Percentiles rank a stretch among this genome's conserved stretches.
Evolutionary conservation across 2,329 filamentous ascomycete species (phyloP).

Genomic region (Penicillium sp.): DNA sequence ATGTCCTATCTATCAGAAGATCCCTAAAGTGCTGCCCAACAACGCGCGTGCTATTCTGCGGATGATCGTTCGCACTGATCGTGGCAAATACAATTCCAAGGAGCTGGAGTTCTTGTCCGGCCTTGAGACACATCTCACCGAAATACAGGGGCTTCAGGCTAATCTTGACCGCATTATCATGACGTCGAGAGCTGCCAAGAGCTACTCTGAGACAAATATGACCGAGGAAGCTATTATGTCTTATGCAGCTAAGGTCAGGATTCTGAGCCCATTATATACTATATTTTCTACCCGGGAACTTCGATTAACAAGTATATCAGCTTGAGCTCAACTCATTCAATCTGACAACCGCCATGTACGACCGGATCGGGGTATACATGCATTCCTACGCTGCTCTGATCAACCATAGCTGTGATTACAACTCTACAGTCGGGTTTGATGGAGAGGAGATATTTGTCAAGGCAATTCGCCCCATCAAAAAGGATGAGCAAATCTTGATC

Average conservation of each 20-base stretch:
- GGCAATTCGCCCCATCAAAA: conserved; percentile 56
- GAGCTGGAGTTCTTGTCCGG: conserved; percentile 49
- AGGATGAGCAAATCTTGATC: conserved; percentile 63
- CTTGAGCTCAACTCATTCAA: conserved; percentile 64
- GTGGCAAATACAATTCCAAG: conserved; percentile 40
- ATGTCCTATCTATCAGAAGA: conserved; percentile 57
- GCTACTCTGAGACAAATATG: conserved; percentile 55
- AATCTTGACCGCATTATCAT: conserved; percentile 56
- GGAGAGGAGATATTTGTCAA: conserved; percentile 55
- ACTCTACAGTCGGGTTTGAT: conserved; percentile 63
- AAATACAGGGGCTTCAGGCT: conserved; percentile 48
- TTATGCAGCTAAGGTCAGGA: conserved; percentile 43
- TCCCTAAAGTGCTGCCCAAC: conserved; percentile 57
- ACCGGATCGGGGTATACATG: conserved; percentile 63
- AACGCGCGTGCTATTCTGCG: conserved; percentile 61
- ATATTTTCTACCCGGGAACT: background rate
- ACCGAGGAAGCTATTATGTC: conserved; percentile 46
- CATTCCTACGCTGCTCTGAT: conserved; percentile 59
- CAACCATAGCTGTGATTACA: conserved; percentile 68
- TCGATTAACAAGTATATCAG: conserved; percentile 32
- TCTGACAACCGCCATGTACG: conserved; percentile 58
- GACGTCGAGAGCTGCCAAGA: conserved; percentile 58
- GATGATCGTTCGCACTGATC: conserved; percentile 50
- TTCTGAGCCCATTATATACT: background rate
- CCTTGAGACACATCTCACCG: conserved; percentile 55